Percentiles rank a stretch among this genome's conserved stretches.
Evolutionary conservation across 257 asterid genomes (phyloP).

Genomic region (Petunia secreta): DNA sequence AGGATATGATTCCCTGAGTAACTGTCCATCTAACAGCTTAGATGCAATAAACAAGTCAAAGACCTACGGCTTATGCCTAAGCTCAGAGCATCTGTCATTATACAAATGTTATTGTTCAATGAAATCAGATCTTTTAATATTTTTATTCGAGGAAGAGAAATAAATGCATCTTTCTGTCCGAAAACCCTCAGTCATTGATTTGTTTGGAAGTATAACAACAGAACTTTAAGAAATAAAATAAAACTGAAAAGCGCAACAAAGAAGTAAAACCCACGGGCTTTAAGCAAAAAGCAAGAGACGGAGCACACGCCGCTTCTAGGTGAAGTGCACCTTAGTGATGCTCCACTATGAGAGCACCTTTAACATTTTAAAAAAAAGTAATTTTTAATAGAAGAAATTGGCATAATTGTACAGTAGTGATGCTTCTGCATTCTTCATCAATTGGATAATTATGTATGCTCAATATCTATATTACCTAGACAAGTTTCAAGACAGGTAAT

Average conservation of each 20-base stretch:
- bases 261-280: background rate
- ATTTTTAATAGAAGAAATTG: background rate
- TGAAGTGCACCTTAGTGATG: background rate
- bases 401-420: background rate
- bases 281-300: background rate
- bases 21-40: background rate
- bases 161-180: too few relatives aligned
- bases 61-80: background rate
- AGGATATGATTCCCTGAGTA: background rate
- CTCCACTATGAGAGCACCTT: background rate
- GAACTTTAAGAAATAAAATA: too few relatives aligned
- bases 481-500: background rate
- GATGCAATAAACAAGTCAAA: background rate
- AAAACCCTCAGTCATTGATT: background rate
- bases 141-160: background rate
- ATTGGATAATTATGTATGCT: too few relatives aligned
- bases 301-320: background rate
- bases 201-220: background rate
- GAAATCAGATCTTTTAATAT: background rate
- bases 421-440: background rate
- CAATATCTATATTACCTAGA: background rate
- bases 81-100: background rate
- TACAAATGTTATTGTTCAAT: background rate
- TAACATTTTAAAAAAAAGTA: background rate
- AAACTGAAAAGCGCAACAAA: background rate